A percentile compares a stretch with the other conserved stretches of the same genome.
Conservation (phyloP, 768 basidiomycete genomes). For the Lepiota venenata region DNA sequence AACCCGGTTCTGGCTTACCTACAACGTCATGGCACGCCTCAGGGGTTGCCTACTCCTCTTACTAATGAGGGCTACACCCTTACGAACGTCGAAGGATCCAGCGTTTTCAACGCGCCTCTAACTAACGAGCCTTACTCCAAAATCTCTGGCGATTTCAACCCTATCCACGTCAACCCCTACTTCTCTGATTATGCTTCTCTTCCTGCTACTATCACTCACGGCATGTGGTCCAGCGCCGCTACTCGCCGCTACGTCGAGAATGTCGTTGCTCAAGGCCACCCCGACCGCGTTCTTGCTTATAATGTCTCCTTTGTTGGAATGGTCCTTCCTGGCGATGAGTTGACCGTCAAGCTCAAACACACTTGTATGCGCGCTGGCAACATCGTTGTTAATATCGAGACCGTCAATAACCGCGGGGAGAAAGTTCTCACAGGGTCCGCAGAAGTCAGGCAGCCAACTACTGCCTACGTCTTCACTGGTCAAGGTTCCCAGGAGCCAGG, state of each 20-base stretch:
- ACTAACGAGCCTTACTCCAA: slow-evolving; percentile 96
- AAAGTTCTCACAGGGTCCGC: slow-evolving; percentile 92
- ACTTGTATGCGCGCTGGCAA: slow-evolving; percentile 91
- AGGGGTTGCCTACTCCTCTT: slow-evolving; percentile 76
- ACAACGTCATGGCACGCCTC: slow-evolving; percentile 81
- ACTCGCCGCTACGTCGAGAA: slow-evolving; percentile 91
- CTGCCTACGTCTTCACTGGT: slow-evolving; percentile 97
- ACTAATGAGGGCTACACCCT: slow-evolving; percentile 86
- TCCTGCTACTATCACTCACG: slow-evolving; percentile 96
- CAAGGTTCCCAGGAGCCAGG: slow-evolving; percentile 98
- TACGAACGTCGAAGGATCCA: slow-evolving; percentile 54
- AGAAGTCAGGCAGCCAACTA: slow-evolving; percentile 88
- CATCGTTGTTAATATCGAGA: slow-evolving; percentile 87
- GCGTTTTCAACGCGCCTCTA: slow-evolving; percentile 76
- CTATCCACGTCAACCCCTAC: slow-evolving; percentile 98
- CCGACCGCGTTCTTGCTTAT: slow-evolving; percentile 88
- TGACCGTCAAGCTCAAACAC: slow-evolving; percentile 85
- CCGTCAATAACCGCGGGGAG: slow-evolving; percentile 79
- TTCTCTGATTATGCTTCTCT: slow-evolving; percentile 92
- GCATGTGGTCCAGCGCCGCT: slow-evolving; percentile 95
- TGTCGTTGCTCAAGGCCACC: slow-evolving; percentile 89
- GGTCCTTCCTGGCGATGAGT: slow-evolving; percentile 88
- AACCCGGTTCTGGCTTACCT: slow-evolving; percentile 94
- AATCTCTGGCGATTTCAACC: slow-evolving; percentile 97
- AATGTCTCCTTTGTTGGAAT: slow-evolving; percentile 96